phyloP scores from a whole-genome alignment of 2,329 filamentous ascomycete genomes.

The Alternaria incomplexa region DNA sequence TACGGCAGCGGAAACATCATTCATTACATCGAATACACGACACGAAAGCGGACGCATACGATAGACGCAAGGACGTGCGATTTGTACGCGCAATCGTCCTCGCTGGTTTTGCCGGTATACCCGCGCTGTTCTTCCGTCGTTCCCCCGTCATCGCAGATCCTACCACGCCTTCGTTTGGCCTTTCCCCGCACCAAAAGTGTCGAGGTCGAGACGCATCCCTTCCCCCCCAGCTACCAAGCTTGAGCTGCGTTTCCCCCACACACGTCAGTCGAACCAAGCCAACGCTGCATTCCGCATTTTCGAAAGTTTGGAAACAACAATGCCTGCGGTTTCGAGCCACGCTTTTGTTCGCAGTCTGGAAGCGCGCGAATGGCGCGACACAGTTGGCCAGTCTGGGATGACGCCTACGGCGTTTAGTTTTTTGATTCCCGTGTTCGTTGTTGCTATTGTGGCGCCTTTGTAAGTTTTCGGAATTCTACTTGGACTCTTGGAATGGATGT shows the following conservation, averaged over 20 bases:
- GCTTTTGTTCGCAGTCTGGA: constrained; percentile 4
- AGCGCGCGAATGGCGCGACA: constrained; percentile 21
- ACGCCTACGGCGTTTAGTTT: constrained; percentile 39
- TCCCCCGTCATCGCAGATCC: neutral
- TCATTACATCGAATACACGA: neutral
- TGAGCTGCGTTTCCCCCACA: neutral
- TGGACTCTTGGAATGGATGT: neutral
- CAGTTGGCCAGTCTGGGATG: constrained; percentile 26
- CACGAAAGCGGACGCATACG: neutral
- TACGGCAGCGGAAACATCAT: neutral
- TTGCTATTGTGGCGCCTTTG: constrained; percentile 38
- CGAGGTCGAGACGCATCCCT: neutral
- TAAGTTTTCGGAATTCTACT: constrained; percentile 17
- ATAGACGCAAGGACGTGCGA: neutral
- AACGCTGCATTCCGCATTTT: neutral
- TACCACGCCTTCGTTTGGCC: neutral
- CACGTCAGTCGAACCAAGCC: neutral
- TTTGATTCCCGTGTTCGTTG: constrained; percentile 35
- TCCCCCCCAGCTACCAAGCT: neutral
- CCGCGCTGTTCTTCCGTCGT: neutral
- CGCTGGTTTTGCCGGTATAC: neutral
- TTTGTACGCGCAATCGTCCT: neutral
- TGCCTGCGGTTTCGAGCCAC: constrained; percentile 18
- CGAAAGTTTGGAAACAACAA: neutral
- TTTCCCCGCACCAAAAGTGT: constrained; percentile 1